Conservation (phyloP, 257 asterid species). For the Echium plantagineum region DNA sequence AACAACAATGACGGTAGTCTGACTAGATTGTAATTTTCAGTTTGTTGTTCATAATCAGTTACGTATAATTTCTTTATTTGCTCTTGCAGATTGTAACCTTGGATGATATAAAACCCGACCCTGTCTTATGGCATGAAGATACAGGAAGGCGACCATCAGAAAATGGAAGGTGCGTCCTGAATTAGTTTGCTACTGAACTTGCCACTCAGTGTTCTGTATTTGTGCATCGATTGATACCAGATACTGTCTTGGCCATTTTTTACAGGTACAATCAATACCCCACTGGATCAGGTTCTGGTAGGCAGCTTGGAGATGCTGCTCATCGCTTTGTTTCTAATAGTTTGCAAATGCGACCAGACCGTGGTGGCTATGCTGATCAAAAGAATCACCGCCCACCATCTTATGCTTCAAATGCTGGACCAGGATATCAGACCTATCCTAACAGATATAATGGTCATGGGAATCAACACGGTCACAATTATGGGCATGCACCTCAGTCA, state of each 20-base stretch:
- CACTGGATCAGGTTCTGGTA: constrained; percentile 49
- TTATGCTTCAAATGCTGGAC: constrained; percentile 25
- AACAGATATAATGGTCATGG: constrained; percentile 27
- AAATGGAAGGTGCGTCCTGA: constrained; percentile 8
- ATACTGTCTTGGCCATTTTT: constrained; percentile 6
- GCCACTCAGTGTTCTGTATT: background rate
- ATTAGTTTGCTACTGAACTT: background rate
- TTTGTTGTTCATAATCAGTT: background rate
- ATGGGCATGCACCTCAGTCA: constrained; percentile 36
- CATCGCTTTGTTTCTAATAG: constrained; percentile 75
- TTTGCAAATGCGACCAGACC: constrained; percentile 35
- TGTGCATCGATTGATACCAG: background rate
- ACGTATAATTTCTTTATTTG: background rate
- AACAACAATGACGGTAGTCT: background rate
- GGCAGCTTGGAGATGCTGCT: constrained; percentile 82
- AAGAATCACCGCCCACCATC: constrained; percentile 26
- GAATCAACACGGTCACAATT: constrained; percentile 37
- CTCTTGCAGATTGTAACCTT: background rate
- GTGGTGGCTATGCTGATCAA: constrained; percentile 23
- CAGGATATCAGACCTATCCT: constrained; percentile 19
- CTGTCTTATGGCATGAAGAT: constrained; percentile 1
- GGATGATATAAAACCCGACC: background rate
- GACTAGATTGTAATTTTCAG: background rate
- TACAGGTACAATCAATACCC: constrained; percentile 21
- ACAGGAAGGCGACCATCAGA: background rate